A percentile compares a stretch with the other conserved stretches of the same genome.
Conservation (phyloP, 768 basidiomycete genomes). For the Russula sp. region DNA sequence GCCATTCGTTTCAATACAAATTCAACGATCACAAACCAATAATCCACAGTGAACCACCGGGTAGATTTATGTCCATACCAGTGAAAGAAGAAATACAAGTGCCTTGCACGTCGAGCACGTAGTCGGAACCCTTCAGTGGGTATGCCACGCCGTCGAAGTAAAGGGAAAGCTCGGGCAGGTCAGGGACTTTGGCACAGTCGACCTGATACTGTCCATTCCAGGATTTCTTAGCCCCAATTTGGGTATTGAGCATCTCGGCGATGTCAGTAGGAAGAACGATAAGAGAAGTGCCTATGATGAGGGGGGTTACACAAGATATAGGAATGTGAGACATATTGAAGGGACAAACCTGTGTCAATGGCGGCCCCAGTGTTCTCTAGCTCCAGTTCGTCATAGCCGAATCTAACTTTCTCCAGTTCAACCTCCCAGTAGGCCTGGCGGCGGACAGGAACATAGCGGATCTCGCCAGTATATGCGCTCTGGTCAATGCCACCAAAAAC, state of each 20-base stretch:
- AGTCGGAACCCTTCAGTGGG: conserved; percentile 76
- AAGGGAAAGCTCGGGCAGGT: conserved; percentile 79
- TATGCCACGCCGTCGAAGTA: conserved; percentile 77
- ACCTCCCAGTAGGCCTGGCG: conserved; percentile 99
- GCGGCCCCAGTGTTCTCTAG: conserved; percentile 92
- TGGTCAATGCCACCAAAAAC: conserved; percentile 87
- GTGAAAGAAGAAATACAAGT: conserved; percentile 94
- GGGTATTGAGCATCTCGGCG: conserved; percentile 94
- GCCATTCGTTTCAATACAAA: neutral
- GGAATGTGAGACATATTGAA: neutral
- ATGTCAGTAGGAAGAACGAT: conserved; percentile 92
- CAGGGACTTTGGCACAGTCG: conserved; percentile 80
- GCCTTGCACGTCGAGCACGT: conserved; percentile 84
- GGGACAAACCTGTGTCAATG: conserved; percentile 68
- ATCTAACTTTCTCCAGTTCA: conserved; percentile 78
- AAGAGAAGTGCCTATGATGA: conserved; percentile 70
- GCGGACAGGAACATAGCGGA: conserved; percentile 85
- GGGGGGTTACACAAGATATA: neutral
- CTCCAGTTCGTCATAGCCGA: conserved; percentile 84
- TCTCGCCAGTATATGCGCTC: conserved; percentile 68
- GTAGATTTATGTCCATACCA: conserved; percentile 83
- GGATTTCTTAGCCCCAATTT: conserved; percentile 88
- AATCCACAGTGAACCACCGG: conserved; percentile 74
- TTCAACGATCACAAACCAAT: conserved; percentile 48
- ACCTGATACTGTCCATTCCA: conserved; percentile 97